Evolutionary conservation across 805 yeast species (phyloP), one percentile per base, ranked within the genome.

Genomic region (Ogataea angusta): DNA sequence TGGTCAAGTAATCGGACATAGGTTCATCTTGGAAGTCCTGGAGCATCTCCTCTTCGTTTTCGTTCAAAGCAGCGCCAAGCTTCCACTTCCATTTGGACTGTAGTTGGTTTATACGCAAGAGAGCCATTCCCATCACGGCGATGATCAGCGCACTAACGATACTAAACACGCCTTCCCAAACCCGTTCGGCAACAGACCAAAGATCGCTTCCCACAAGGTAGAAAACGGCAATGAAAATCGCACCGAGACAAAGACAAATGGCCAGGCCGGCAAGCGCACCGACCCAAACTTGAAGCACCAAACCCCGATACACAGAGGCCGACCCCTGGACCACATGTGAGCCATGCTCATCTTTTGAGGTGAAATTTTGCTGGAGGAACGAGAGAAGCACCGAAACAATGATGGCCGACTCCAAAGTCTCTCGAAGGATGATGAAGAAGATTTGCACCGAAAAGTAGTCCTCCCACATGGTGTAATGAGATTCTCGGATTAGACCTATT

Each of bases 121-220:
- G 77, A 40, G 91, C 84, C 24, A 87, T 56, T 0, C 96, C 96
- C 96, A 89, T 88, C 6, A 81, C 65, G 1, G 95, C 85, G 45
- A 89, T 89, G 43, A 89, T 78, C 2, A 83, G 54, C 14, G 93
- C 77, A 3, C 95, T 88, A 22, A 88, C 60, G 10, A 90, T 70
- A 51, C 91, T 83, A 56, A 89, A 79, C 1, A 80, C 64, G 6
- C 95, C 95, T 59, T 89, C 97, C 85, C 95, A 89, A 38, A 86
- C 70, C 53, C 93, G 78, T 59, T 89, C 97, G 29, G 96, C 83
- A 45, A 79, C 67, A 7, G 90, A 76, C 96, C 96, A 89, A 39
- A 86, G 66, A 63, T 89, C 95, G 18, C 81, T 78, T 12, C 96
- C 96, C 22, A 90, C 65, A 32, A 80, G 57, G 54, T 88, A 87